Base-by-base conservation (phyloP, 768 basidiomycete species). In the Leccinum disarticulatum region DNA sequence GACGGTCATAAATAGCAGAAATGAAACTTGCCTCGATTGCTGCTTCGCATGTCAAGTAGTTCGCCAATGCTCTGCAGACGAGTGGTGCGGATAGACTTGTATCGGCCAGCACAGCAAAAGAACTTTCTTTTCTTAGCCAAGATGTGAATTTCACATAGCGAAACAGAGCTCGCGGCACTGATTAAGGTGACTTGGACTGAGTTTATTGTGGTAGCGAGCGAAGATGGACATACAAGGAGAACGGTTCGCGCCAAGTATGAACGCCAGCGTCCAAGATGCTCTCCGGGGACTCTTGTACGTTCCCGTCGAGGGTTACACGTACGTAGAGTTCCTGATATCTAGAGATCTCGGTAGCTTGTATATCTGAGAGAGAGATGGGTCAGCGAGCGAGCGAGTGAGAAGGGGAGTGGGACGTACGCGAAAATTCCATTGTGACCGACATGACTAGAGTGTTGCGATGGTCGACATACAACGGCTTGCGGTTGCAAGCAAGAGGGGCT, bases 161-260 rank as follows among this genome's bases (percentile, higher is more conserved):
- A 73, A 56, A 56, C 38, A 22, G 69, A 52, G 58, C 50, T 60
- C 30, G 61, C 65, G 47, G 47, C 14, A 35, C 70, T 71, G 52
- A 33, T 33, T 11, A 31, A n/a, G 9, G 30, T 10, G 43, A 54
- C 28, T 73, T 11, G 41, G 46, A 22, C 22, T 22, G 22, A 22
- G 22, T 22, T 22, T 22, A 22, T 46, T 4, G 15, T 46, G 6
- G 38, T 27, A 28, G 36, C 1, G 41, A 52, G 55, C 9, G 31
- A 31, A 46, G 50, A 0, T 41, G 15, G 51, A 27, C 70, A 61
- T 60, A 71, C 70, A 71, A 71, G 35, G 64, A 61, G 61, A 71
- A 71, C 10, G 71, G 67, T 49, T 71, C 71, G 14, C 61, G 71
- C 70, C 70, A 71, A 33, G 65, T 56, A 30, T 71, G 70, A 49